Conservation (phyloP, 768 basidiomycete species). For the Boletellus ananiceps region DNA sequence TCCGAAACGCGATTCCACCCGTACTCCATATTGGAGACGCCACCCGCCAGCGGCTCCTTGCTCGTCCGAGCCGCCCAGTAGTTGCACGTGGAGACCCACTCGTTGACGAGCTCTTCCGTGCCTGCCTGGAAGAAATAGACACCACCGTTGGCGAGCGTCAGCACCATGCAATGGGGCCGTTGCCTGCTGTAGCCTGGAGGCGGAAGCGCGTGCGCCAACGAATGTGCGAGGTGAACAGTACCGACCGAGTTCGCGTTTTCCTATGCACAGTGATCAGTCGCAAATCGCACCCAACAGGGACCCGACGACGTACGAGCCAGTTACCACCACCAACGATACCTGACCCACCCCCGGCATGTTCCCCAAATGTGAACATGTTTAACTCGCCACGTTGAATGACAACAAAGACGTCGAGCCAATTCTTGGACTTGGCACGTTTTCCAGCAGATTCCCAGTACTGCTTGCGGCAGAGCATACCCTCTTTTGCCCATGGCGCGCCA, state of each 20-base stretch:
- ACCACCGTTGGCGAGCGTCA: constrained; percentile 82
- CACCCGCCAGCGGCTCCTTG: constrained; percentile 92
- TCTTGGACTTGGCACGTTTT: constrained; percentile 82
- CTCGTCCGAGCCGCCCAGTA: constrained; percentile 97
- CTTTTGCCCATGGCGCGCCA: constrained; percentile 98
- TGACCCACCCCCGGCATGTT: constrained; percentile 53
- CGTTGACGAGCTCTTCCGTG: constrained; percentile 96
- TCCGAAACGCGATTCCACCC: constrained; percentile 87
- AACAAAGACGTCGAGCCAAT: constrained; percentile 93
- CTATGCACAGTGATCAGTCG: constrained; percentile 37
- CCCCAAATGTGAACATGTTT: constrained; percentile 94
- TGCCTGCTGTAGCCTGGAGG: constrained; percentile 89
- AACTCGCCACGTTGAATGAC: constrained; percentile 94
- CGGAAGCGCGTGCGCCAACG: constrained; percentile 81
- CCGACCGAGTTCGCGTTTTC: constrained; percentile 84
- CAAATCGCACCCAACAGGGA: not conserved
- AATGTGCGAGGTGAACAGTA: constrained; percentile 80
- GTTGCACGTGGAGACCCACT: constrained; percentile 99
- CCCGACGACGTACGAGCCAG: constrained; percentile 75
- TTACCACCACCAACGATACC: constrained; percentile 91
- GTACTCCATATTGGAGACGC: constrained; percentile 99
- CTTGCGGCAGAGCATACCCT: constrained; percentile 92
- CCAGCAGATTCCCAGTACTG: constrained; percentile 88
- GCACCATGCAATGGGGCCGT: constrained; percentile 91
- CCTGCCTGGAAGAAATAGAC: constrained; percentile 99